These are phyloP conservation scores for Phlegmacium glaucopus DNA, from an alignment of 768 basidiomycete species.

Conservation along the genomic window DNA sequence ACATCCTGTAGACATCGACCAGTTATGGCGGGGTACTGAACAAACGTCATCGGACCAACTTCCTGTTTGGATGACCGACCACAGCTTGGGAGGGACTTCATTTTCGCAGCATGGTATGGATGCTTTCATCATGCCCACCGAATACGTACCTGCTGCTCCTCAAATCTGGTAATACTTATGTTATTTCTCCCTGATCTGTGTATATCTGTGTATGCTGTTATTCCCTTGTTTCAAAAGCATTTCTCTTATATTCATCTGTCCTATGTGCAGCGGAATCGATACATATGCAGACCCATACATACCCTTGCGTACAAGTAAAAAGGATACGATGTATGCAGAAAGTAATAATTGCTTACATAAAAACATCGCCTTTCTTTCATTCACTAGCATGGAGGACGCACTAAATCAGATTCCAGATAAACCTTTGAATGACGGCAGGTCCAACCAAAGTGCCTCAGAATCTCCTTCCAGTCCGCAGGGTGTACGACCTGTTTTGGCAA, in stretches of 20 bases:
- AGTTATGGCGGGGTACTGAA: constrained; percentile 76
- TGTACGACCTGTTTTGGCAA: constrained; percentile 1
- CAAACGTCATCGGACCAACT: constrained; percentile 69
- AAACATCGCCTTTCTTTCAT: too few relatives aligned
- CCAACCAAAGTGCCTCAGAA: too few relatives aligned
- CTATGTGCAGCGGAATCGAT: background rate
- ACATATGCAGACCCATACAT: constrained; percentile 5
- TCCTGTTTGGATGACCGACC: constrained; percentile 85
- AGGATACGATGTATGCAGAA: too few relatives aligned
- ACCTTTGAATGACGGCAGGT: too few relatives aligned
- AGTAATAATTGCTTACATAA: too few relatives aligned
- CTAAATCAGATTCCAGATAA: too few relatives aligned
- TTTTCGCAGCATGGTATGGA: constrained; percentile 84
- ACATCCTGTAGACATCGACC: constrained; percentile 48
- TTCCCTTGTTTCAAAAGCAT: background rate
- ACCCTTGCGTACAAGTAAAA: too few relatives aligned
- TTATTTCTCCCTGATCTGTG: constrained; percentile 1
- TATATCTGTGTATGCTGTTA: constrained; percentile 6
- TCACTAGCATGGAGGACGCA: too few relatives aligned
- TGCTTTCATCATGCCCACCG: constrained; percentile 74
- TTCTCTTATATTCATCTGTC: too few relatives aligned
- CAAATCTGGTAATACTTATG: constrained; percentile 68
- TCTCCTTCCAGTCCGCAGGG: too few relatives aligned
- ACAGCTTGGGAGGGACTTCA: constrained; percentile 70
- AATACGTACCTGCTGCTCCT: constrained; percentile 67